These are phyloP conservation scores for Sisymbrium altissimum DNA, from an alignment of 345 rosid genomes.

Conservation along the genomic window DNA sequence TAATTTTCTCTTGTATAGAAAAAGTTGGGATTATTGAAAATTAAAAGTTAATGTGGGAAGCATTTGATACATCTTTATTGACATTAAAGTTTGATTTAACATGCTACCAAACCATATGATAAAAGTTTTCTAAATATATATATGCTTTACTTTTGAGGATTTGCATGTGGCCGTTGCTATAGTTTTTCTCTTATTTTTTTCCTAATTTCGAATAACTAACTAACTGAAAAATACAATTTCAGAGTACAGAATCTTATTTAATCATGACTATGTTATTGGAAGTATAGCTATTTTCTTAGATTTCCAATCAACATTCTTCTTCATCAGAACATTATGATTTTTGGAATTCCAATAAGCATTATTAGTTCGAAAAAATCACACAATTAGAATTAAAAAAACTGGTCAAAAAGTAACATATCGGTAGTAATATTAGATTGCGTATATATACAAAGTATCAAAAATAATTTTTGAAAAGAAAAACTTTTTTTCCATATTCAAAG, in stretches of 20 bases:
- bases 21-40: constrained; percentile 2
- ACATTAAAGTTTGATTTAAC: constrained; percentile 30
- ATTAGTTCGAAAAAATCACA: background rate
- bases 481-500: background rate
- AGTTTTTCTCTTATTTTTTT: background rate
- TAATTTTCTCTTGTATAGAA: background rate
- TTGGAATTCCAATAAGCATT: background rate
- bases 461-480: too few relatives aligned
- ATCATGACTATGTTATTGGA: background rate
- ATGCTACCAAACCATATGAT: constrained; percentile 31
- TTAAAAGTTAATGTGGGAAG: constrained; percentile 23
- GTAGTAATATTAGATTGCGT: too few relatives aligned
- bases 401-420: background rate
- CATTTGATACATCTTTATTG: constrained; percentile 19
- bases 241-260: background rate
- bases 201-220: background rate
- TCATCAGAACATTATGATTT: background rate
- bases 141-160: constrained; percentile 21
- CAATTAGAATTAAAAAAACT: background rate
- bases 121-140: constrained; percentile 14
- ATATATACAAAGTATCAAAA: too few relatives aligned
- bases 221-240: background rate
- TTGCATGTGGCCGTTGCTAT: constrained; percentile 31
- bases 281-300: background rate
- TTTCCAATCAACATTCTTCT: background rate